A percentile compares a stretch with the other conserved stretches of the same genome.
phyloP scores from a whole-genome alignment of 1,284 basidiomycete species.

The Leccinum proliferum region DNA sequence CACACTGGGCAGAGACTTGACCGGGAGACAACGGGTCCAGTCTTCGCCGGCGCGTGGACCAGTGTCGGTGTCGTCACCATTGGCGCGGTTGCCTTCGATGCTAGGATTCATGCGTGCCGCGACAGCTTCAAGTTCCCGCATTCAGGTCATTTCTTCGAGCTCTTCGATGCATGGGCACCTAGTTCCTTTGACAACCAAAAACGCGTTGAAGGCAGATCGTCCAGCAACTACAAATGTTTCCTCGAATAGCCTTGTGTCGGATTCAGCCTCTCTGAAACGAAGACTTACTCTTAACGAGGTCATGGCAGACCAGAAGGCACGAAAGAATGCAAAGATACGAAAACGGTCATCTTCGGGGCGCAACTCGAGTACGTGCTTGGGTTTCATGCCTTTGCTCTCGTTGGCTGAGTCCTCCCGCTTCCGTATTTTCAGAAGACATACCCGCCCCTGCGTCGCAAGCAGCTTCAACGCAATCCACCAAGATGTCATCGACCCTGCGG shows the following conservation, averaged over 20 bases:
- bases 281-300: constrained; percentile 62
- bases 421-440: constrained; percentile 3
- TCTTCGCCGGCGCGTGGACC: constrained; percentile 11
- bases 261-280: constrained; percentile 27
- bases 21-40: background rate
- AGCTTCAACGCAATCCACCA: background rate
- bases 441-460: background rate
- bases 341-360: constrained; percentile 14
- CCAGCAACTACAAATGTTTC: background rate
- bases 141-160: background rate
- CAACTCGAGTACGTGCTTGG: constrained; percentile 9
- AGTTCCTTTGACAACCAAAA: background rate
- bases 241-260: background rate
- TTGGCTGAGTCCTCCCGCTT: background rate
- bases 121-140: background rate
- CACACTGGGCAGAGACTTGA: constrained; percentile 1
- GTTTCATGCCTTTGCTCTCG: background rate
- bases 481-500: background rate
- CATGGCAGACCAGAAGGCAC: constrained; percentile 50
- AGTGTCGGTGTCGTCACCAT: constrained; percentile 3
- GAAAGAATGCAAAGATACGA: constrained; percentile 25
- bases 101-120: constrained; percentile 15
- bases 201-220: background rate
- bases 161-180: background rate
- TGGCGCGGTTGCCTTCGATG: constrained; percentile 22